Evolutionary conservation across 2,329 filamentous ascomycete species (phyloP), one percentile per base, ranked within the genome.

Genomic region (Neonectria magnoliae): DNA sequence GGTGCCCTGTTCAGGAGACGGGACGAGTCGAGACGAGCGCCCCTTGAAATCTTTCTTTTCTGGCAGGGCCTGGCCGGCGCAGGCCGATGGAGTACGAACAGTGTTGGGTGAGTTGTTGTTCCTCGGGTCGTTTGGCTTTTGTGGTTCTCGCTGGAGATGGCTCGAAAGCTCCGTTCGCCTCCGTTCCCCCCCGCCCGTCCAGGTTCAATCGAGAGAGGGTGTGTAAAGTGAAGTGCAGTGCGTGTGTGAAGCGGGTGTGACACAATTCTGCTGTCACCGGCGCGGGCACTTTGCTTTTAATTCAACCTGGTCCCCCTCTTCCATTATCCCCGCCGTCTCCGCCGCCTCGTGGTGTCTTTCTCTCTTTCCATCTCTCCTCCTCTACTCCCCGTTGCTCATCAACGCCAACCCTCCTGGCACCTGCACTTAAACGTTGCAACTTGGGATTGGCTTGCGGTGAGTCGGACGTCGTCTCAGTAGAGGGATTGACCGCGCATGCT

Each of bases 221-320:
- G 54, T 25, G 25, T 25, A 5, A 25, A 6, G 25, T 36, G 54
- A 38, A 38, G 51, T 54, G 51, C 27, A 33, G 31, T 33, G 31
- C 31, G 31, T 13, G 31, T 33, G 31, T 33, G 16, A 53, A 38
- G 27, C 33, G 33, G 33, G 36, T 38, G 55, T 36, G 36, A 57
- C 45, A 25, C 20, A 38, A 50, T 14, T 14, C 33, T 25, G 51
- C 51, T 33, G 36, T 56, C 52, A 47, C 50, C 4, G 63, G 70
- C 57, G 57, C 61, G 48, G 68, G 69, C 55, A 68, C 61, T 71
- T 72, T 44, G 63, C 22, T 68, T 73, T 70, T 67, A 72, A 73
- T 71, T 61, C 65, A 65, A 67, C 63, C 52, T 50, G 62, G 29
- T 61, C 62, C 69, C 66, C 60, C 66, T 36, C 56, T 36, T 5